These are phyloP conservation scores for Hypomyces rosellus DNA, from an alignment of 2,329 filamentous ascomycete genomes.

Conservation along the genomic window DNA sequence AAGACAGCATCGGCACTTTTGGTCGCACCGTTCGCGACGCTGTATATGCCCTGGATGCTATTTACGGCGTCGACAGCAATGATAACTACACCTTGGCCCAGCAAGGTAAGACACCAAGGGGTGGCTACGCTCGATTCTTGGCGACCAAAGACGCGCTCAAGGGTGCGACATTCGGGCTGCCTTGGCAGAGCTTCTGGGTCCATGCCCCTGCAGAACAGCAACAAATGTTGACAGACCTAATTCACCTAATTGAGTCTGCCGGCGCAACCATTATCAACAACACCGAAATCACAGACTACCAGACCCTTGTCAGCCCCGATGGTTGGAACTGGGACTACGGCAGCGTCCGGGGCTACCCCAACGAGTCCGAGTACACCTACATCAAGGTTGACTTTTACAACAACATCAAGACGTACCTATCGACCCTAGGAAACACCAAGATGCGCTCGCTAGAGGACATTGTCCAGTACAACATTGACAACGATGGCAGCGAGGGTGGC, in stretches of 20 bases:
- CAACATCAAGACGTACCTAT: conserved; percentile 55
- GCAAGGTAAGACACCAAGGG: conserved; percentile 43
- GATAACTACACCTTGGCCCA: conserved; percentile 63
- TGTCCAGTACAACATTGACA: conserved; percentile 57
- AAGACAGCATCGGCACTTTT: conserved; percentile 64
- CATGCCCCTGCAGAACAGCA: conserved; percentile 52
- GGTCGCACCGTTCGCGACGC: conserved; percentile 65
- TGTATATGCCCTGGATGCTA: conserved; percentile 58
- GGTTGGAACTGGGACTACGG: conserved; percentile 75
- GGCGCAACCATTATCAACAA: conserved; percentile 64
- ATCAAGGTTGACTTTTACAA: conserved; percentile 66
- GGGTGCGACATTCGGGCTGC: conserved; percentile 61
- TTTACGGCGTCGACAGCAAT: conserved; percentile 55
- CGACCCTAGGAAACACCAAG: conserved; percentile 54
- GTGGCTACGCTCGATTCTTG: conserved; percentile 54
- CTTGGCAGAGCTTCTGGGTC: conserved; percentile 66
- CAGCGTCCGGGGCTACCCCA: conserved; percentile 52
- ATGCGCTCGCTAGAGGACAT: conserved; percentile 57
- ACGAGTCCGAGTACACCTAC: conserved; percentile 68
- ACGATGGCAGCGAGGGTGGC: conserved; percentile 62
- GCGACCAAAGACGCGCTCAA: conserved; percentile 46
- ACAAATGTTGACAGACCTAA: conserved; percentile 37
- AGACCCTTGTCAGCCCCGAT: conserved; percentile 55
- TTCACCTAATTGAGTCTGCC: conserved; percentile 49
- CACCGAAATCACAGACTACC: conserved; percentile 59